Evolutionary conservation across 768 basidiomycete species (phyloP).

Genomic region (Termitomyces sp.): DNA sequence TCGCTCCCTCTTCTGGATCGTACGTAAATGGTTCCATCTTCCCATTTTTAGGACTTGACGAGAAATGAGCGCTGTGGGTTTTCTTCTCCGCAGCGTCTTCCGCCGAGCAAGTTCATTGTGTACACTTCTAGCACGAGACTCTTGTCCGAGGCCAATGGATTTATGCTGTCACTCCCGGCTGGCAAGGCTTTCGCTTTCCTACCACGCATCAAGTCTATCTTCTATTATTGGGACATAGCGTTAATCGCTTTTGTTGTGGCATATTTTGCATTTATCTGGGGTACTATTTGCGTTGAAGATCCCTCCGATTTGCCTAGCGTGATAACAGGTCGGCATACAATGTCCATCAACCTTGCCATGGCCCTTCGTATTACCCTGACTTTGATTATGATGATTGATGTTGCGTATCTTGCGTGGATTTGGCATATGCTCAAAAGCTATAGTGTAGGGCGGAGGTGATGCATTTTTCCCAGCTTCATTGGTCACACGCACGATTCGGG

Average conservation of each 20-base stretch:
- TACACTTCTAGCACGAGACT: neutral
- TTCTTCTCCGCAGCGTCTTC: neutral
- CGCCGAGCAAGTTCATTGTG: neutral
- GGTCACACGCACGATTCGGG: neutral
- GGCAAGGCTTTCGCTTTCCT: neutral
- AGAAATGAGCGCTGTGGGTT: constrained; percentile 11
- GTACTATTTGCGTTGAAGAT: constrained; percentile 8
- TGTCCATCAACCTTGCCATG: constrained; percentile 8
- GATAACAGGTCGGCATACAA: constrained; percentile 1
- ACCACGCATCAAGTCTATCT: neutral
- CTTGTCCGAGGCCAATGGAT: constrained; percentile 8
- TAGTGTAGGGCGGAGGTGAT: constrained; percentile 6
- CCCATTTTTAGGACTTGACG: constrained; percentile 8
- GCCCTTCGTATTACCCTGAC: constrained; percentile 10
- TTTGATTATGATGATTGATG: constrained; percentile 7
- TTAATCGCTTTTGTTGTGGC: constrained; percentile 9
- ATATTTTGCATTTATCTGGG: constrained; percentile 11
- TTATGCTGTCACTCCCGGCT: constrained; percentile 13
- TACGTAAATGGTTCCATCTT: constrained; percentile 12
- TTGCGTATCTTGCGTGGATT: constrained; percentile 9
- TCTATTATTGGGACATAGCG: neutral
- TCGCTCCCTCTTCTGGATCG: constrained; percentile 11
- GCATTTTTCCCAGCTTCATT: neutral
- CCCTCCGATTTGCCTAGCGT: constrained; percentile 7
- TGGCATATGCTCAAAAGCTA: constrained; percentile 7